Conservation (phyloP, 163 green algal species). For the Scenedesmus sp. region DNA sequence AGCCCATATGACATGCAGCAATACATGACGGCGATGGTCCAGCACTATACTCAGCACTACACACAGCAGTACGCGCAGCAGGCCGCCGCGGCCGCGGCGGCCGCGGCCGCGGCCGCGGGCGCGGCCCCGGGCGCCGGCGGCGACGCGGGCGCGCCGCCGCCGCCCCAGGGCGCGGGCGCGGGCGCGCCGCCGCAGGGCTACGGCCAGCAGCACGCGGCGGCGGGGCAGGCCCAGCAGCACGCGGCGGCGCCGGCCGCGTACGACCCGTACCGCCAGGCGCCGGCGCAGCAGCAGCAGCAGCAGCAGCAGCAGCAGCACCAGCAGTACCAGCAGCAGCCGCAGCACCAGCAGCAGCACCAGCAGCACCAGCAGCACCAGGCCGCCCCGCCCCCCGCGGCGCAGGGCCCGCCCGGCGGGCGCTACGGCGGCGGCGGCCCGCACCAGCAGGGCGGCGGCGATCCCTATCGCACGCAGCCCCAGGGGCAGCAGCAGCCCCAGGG, state of each 20-base stretch:
- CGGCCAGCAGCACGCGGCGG: too few relatives aligned
- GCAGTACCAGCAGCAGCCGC: not conserved
- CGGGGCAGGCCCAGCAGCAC: conserved; percentile 5
- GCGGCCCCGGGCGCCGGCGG: not conserved
- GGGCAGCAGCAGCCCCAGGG: conserved; percentile 5
- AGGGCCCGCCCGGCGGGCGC: too few relatives aligned
- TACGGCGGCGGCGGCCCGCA: too few relatives aligned
- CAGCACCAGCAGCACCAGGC: not conserved
- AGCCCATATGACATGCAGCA: conserved; percentile 40
- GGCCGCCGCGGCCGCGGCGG: conserved; percentile 7
- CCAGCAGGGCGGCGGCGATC: too few relatives aligned
- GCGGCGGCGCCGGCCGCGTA: conserved; percentile 1
- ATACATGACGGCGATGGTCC: conserved; percentile 37
- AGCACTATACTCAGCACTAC: conserved; percentile 43
- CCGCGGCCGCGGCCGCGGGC: not conserved
- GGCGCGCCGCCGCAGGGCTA: too few relatives aligned
- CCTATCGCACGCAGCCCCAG: not conserved
- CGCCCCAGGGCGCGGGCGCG: too few relatives aligned
- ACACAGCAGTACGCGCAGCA: conserved; percentile 14
- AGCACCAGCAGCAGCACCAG: conserved; percentile 10
- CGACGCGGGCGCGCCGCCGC: not conserved
- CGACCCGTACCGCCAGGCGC: not conserved
- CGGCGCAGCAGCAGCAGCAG: conserved; percentile 11
- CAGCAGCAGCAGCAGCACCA: conserved; percentile 4
- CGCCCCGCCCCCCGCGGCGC: too few relatives aligned